A percentile compares a stretch with the other conserved stretches of the same genome.
Evolutionary conservation across 1,284 basidiomycete species (phyloP).

Genomic region (Xerocomus cyaneibrunnescens): DNA sequence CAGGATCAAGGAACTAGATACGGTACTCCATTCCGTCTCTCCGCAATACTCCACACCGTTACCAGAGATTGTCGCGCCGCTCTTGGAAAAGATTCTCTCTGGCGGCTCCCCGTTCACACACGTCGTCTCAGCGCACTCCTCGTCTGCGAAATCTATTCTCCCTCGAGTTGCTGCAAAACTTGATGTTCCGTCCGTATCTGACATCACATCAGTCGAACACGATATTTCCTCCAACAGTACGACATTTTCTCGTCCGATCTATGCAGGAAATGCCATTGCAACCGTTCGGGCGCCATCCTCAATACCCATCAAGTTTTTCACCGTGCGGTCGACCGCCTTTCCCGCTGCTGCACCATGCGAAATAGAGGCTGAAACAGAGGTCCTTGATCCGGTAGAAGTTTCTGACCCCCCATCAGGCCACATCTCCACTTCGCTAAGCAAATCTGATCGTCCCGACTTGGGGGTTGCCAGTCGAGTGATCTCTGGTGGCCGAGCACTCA

Average conservation of each 20-base stretch:
- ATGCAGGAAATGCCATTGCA: slow-evolving; percentile 97
- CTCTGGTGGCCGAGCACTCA: slow-evolving; percentile 94
- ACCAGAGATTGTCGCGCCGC: slow-evolving; percentile 52
- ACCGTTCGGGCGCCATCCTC: slow-evolving; percentile 80
- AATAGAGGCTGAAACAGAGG: slow-evolving; percentile 53
- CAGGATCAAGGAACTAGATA: slow-evolving; percentile 49
- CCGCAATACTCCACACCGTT: slow-evolving; percentile 50
- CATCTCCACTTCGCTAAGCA: slow-evolving; percentile 81
- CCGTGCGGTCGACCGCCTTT: slow-evolving; percentile 95
- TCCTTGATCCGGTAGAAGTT: slow-evolving; percentile 68
- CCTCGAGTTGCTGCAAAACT: slow-evolving; percentile 90
- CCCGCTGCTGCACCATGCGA: slow-evolving; percentile 62
- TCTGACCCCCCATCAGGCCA: slow-evolving; percentile 69
- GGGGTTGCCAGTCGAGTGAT: slow-evolving; percentile 87
- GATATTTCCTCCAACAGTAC: slow-evolving; percentile 69
- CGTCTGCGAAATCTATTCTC: slow-evolving; percentile 60
- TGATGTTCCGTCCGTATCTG: slow-evolving; percentile 85
- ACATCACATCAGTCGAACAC: slow-evolving; percentile 84
- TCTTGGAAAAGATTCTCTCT: slow-evolving; percentile 55
- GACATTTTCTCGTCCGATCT: slow-evolving; percentile 92
- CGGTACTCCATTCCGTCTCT: slow-evolving; percentile 52
- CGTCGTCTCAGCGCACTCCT: slow-evolving; percentile 68
- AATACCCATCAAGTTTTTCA: slow-evolving; percentile 90
- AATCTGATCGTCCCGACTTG: slow-evolving; percentile 93
- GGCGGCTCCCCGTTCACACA: slow-evolving; percentile 72